These are phyloP conservation scores for Suhomyces prunicola DNA, from an alignment of 805 yeast genomes.

Conservation along the genomic window DNA sequence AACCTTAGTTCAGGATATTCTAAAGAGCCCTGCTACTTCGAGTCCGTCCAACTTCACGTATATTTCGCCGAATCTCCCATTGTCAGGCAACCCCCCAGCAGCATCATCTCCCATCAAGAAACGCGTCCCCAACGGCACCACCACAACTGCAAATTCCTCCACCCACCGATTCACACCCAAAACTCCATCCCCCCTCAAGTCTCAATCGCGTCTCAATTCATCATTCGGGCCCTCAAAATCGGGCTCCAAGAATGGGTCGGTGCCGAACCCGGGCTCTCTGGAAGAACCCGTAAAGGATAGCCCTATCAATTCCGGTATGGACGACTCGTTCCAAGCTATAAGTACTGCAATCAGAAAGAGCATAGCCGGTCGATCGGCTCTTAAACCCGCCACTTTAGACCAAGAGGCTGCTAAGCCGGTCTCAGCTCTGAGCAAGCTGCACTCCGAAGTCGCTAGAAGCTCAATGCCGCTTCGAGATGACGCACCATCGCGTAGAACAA, in stretches of 20 bases:
- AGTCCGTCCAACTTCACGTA: slow-evolving; percentile 7
- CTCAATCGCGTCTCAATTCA: slow-evolving; percentile 9
- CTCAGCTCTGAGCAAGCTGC: neutral
- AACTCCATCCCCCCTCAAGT: slow-evolving; percentile 6
- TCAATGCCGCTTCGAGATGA: slow-evolving; percentile 17
- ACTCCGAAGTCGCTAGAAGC: neutral
- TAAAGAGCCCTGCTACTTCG: neutral
- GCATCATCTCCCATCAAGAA: neutral
- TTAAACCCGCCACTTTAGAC: neutral
- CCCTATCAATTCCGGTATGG: slow-evolving; percentile 9
- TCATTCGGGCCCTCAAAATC: slow-evolving; percentile 20
- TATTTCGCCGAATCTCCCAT: slow-evolving; percentile 1
- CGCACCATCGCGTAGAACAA: neutral
- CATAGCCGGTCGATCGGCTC: slow-evolving; percentile 31
- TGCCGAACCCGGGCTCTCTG: neutral
- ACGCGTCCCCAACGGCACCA: neutral
- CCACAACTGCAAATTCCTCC: neutral
- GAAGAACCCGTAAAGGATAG: slow-evolving; percentile 1
- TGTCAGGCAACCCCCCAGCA: neutral
- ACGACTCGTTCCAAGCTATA: slow-evolving; percentile 48
- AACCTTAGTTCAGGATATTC: neutral
- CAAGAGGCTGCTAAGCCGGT: neutral
- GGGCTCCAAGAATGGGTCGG: slow-evolving; percentile 7
- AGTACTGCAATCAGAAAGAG: slow-evolving; percentile 46
- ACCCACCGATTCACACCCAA: neutral